phyloP scores from a whole-genome alignment of 108 stramenopile genomes.

The Aurantiochytrium sp. region DNA sequence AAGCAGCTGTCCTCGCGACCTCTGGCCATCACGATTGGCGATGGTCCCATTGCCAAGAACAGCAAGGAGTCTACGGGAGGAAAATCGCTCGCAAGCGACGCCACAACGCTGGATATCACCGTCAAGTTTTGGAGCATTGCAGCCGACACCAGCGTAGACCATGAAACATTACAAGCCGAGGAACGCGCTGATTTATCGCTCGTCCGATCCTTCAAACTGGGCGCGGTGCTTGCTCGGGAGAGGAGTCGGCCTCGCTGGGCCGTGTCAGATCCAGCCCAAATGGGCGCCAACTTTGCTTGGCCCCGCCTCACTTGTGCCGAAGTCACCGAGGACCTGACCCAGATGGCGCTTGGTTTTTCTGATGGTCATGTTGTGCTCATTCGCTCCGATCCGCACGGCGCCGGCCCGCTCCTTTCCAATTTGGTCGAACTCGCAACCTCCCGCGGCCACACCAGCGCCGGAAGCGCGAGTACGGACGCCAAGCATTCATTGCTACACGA shows the following conservation, averaged over 20 bases:
- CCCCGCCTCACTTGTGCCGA: not conserved
- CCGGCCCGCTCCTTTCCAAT: not conserved
- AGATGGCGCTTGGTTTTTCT: not conserved
- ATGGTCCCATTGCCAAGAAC: not conserved
- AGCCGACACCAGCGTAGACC: not conserved
- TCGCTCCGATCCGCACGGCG: not conserved
- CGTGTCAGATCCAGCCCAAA: not conserved
- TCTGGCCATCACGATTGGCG: not conserved
- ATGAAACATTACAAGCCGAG: not conserved
- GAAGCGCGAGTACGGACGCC: not conserved
- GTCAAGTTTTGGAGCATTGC: not conserved
- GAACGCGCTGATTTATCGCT: not conserved
- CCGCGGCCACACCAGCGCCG: not conserved
- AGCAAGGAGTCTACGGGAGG: too few species aligned
- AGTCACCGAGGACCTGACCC: not conserved
- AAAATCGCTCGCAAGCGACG: too few species aligned
- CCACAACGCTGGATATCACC: not conserved
- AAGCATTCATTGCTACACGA: not conserved
- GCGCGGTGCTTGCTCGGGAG: not conserved
- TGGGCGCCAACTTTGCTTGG: not conserved
- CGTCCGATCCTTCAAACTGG: not conserved
- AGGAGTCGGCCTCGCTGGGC: not conserved
- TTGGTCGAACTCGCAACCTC: not conserved
- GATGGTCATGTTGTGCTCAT: not conserved
- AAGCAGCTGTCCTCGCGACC: not conserved